These are phyloP conservation scores for Saccharomyces hybrid DNA, from an alignment of 1,139 yeast genomes.

Conservation along the genomic window DNA sequence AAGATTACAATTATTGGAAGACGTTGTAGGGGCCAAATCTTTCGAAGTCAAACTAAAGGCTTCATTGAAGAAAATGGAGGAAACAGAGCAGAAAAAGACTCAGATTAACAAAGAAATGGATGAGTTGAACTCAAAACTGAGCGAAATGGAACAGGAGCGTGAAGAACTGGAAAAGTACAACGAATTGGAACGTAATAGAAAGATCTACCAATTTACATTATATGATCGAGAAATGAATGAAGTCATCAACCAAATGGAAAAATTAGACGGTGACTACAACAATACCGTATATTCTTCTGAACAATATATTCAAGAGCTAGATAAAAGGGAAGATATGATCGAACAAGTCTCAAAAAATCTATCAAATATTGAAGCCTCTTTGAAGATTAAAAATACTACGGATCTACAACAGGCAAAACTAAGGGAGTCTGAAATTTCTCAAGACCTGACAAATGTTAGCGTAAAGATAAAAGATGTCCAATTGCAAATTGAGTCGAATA, in stretches of 20 bases:
- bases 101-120: slow-evolving; percentile 69
- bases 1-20: slow-evolving; percentile 69
- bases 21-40: slow-evolving; percentile 91
- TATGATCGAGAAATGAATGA: slow-evolving; percentile 69
- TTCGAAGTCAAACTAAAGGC: slow-evolving; percentile 78
- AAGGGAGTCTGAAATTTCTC: slow-evolving; percentile 37
- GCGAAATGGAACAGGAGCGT: slow-evolving; percentile 76
- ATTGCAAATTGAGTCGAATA: slow-evolving; percentile 25
- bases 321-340: slow-evolving; percentile 43
- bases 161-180: slow-evolving; percentile 67
- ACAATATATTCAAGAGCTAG: slow-evolving; percentile 37
- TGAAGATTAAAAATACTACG: slow-evolving; percentile 45
- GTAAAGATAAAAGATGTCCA: slow-evolving; percentile 30
- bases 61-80: slow-evolving; percentile 70
- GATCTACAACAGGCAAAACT: slow-evolving; percentile 44
- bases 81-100: slow-evolving; percentile 59
- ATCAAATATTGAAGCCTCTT: slow-evolving; percentile 25
- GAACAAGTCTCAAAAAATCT: slow-evolving; percentile 33
- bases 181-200: slow-evolving; percentile 56
- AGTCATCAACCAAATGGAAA: slow-evolving; percentile 53
- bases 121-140: slow-evolving; percentile 62
- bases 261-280: slow-evolving; percentile 53
- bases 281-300: slow-evolving; percentile 40
- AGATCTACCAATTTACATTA: slow-evolving; percentile 66
- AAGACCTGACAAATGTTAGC: slow-evolving; percentile 33